Conservation (phyloP, 495 filamentous ascomycete genomes). For the Pyrenula aspistea region DNA sequence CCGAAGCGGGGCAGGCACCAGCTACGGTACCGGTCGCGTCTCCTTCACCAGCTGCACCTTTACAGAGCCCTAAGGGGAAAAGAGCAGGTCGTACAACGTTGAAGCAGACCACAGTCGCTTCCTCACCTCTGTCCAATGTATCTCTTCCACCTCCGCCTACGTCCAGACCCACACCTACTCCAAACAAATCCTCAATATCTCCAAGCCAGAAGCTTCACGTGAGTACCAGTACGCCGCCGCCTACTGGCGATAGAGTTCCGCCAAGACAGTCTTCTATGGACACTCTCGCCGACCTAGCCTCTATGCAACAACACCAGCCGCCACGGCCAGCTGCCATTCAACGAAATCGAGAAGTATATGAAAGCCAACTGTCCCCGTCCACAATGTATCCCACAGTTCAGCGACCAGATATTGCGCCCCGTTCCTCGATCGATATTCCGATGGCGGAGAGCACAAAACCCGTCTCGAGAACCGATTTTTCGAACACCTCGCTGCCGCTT, state of each 20-base stretch:
- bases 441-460: constrained; percentile 42
- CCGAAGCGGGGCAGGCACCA: constrained; percentile 22
- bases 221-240: constrained; percentile 22
- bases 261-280: constrained; percentile 48
- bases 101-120: constrained; percentile 23
- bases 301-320: constrained; percentile 54
- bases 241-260: constrained; percentile 18
- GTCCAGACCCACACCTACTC: constrained; percentile 4
- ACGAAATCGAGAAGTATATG: constrained; percentile 32
- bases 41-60: constrained; percentile 1
- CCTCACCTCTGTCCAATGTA: constrained; percentile 20
- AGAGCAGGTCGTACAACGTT: constrained; percentile 12
- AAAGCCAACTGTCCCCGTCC: constrained; percentile 37
- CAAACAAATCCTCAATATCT: constrained; percentile 11
- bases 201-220: neutral
- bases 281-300: constrained; percentile 51
- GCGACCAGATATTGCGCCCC: constrained; percentile 37
- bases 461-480: constrained; percentile 34
- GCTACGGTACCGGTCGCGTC: constrained; percentile 7
- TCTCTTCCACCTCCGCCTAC: constrained; percentile 18
- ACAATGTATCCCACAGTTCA: constrained; percentile 35
- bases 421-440: constrained; percentile 41
- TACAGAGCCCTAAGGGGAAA: neutral
- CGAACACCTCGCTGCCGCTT: constrained; percentile 37
- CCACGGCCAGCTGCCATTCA: constrained; percentile 30